A percentile compares a stretch with the other conserved stretches of the same genome.
Conservation (phyloP, 108 stramenopile genomes). For the Poteriospumella lacustris region DNA sequence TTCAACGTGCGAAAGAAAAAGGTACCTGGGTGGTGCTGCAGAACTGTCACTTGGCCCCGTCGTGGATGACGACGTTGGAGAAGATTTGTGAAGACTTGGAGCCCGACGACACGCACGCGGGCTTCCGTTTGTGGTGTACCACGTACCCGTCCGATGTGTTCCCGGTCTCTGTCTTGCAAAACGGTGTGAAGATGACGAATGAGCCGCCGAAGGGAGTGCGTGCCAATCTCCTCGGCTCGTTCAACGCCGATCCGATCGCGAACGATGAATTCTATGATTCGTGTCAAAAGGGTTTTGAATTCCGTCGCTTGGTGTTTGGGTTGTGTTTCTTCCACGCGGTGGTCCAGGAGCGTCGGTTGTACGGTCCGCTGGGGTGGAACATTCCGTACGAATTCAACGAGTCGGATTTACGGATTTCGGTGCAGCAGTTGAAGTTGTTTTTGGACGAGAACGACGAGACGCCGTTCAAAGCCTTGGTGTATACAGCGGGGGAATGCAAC, state of each 20-base stretch:
- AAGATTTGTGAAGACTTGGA: constrained; percentile 46
- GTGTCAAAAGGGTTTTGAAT: constrained; percentile 37
- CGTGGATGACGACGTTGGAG: constrained; percentile 60
- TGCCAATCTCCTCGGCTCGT: constrained; percentile 49
- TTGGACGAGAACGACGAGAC: constrained; percentile 53
- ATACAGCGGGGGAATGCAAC: constrained; percentile 61
- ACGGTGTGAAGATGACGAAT: constrained; percentile 67
- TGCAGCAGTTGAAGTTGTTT: constrained; percentile 59
- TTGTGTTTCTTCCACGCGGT: constrained; percentile 63
- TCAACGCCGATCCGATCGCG: constrained; percentile 52
- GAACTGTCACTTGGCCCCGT: constrained; percentile 59
- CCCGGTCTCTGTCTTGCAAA: constrained; percentile 62
- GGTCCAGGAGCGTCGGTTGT: constrained; percentile 59
- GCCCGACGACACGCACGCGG: constrained; percentile 43
- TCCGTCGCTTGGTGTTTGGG: constrained; percentile 55
- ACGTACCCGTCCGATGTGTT: constrained; percentile 58
- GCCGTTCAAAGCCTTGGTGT: constrained; percentile 57
- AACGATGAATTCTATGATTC: constrained; percentile 48
- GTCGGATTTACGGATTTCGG: constrained; percentile 51
- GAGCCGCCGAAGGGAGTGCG: constrained; percentile 65
- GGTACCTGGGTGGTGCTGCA: constrained; percentile 54
- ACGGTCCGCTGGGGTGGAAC: constrained; percentile 66
- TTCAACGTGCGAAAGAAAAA: constrained; percentile 40
- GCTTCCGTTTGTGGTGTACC: constrained; percentile 63
- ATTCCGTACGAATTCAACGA: constrained; percentile 68